Evolutionary conservation across 1,139 yeast species (phyloP), one percentile per base, ranked within the genome.

Genomic region (Scheffersomyces illinoinensis): DNA sequence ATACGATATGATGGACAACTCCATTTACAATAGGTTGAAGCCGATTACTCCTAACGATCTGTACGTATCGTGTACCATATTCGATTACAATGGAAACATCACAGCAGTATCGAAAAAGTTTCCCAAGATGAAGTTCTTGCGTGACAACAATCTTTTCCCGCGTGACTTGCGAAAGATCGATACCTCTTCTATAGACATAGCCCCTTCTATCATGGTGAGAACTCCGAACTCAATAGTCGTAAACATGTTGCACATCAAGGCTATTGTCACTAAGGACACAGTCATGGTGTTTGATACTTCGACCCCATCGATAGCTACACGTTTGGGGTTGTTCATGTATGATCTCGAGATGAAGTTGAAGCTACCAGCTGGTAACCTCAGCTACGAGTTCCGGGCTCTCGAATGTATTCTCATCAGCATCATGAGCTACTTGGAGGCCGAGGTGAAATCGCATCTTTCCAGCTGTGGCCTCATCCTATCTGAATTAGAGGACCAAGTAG

Each of bases 321-420:
- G 88, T 58, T 81, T 95, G 62, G 92, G 96, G 17, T 82, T 91
- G 43, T 89, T 96, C 69, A 88, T 95, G 82, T 90, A 91, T 69
- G 98, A 92, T 71, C 76, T 96, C 58, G 96, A 92, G 65, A 87
- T 90, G 66, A 91, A 91, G 71, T 78, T 96, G 58, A 87, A 88
- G 24, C 72, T 77, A 61, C 77, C 72, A 69, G 69, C 71, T 67
- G 47, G 71, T 61, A 61, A 67, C 50, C 74, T 80, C 53, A 79
- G 77, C 1, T 96, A 91, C 73, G 99, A 96, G 70, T 89, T 93
- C 72, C 81, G 96, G 54, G 99, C 97, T 0, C 74, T 96, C 54
- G 99, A 96, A 70, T 87, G 96, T 0, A 91, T 96, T 17, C 83
- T 96, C 62, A 88, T 93, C 53, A 89, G 91, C 62, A 96, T 93